These are phyloP conservation scores for Lipomyces yamanashiensis DNA, from an alignment of 805 yeast genomes.

Conservation along the genomic window DNA sequence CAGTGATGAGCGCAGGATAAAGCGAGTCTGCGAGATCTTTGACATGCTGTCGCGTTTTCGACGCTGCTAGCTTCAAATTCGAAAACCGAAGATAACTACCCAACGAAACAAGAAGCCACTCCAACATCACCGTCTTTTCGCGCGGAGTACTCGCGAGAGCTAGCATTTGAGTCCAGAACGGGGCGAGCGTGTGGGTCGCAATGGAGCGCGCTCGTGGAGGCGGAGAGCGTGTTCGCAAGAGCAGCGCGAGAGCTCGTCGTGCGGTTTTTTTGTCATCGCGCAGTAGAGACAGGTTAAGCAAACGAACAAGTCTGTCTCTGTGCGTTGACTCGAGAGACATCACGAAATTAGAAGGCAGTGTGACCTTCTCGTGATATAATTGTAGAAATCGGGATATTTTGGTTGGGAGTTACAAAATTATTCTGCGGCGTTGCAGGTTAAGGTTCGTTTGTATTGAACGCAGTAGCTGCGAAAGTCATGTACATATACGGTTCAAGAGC, in stretches of 20 bases:
- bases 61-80: conserved; percentile 5
- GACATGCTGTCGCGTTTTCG: conserved; percentile 5
- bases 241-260: conserved; percentile 23
- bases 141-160: neutral
- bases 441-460: neutral
- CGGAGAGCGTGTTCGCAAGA: conserved; percentile 21
- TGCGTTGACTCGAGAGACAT: conserved; percentile 20
- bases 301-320: conserved; percentile 13
- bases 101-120: conserved; percentile 31
- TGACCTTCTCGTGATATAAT: too few species aligned
- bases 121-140: neutral
- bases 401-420: too few species aligned
- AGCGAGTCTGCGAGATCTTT: conserved; percentile 14
- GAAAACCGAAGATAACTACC: conserved; percentile 11
- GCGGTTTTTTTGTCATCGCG: conserved; percentile 19
- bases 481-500: neutral
- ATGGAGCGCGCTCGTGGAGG: conserved; percentile 7
- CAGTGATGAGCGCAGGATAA: conserved; percentile 12
- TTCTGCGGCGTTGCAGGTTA: neutral
- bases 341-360: too few species aligned
- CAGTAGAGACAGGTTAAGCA: conserved; percentile 20
- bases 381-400: too few species aligned
- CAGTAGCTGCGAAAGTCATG: neutral
- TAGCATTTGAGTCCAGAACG: conserved; percentile 25
- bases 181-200: conserved; percentile 13